These are phyloP conservation scores for Chytridium lagenaria DNA, from an alignment of 371 early-diverging fungal species.

Conservation along the genomic window DNA sequence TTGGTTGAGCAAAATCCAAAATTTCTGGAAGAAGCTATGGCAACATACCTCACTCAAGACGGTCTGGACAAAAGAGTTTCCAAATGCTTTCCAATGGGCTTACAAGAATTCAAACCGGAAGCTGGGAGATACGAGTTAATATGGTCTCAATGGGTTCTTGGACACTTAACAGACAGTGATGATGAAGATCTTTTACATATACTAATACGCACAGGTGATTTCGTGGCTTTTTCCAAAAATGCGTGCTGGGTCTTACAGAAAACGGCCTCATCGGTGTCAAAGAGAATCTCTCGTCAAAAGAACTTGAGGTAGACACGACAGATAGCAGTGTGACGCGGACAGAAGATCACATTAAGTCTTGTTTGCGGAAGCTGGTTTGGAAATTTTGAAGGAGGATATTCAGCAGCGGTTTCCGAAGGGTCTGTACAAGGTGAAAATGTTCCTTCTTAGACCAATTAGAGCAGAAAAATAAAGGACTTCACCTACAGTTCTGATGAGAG, in stretches of 20 bases:
- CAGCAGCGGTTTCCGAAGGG: conserved; percentile 85
- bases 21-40: conserved; percentile 78
- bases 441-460: neutral
- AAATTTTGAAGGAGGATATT: conserved; percentile 68
- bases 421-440: conserved; percentile 88
- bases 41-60: conserved; percentile 63
- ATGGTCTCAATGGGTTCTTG: conserved; percentile 97
- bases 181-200: too few species aligned
- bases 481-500: too few species aligned
- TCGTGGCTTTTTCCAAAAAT: conserved; percentile 83
- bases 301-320: conserved; percentile 74
- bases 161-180: conserved; percentile 59
- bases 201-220: too few species aligned
- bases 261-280: conserved; percentile 87
- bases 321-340: conserved; percentile 90
- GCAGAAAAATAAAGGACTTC: too few species aligned
- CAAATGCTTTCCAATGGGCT: conserved; percentile 61
- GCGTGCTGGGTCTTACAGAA: conserved; percentile 73
- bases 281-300: conserved; percentile 77
- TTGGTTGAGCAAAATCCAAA: conserved; percentile 83
- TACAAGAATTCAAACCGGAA: conserved; percentile 85
- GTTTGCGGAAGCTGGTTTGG: conserved; percentile 74
- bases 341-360: conserved; percentile 65
- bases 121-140: conserved; percentile 80
- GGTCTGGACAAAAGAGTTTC: conserved; percentile 41